Conservation (phyloP, 495 filamentous ascomycete species). For the Endocarpon pusillum region DNA sequence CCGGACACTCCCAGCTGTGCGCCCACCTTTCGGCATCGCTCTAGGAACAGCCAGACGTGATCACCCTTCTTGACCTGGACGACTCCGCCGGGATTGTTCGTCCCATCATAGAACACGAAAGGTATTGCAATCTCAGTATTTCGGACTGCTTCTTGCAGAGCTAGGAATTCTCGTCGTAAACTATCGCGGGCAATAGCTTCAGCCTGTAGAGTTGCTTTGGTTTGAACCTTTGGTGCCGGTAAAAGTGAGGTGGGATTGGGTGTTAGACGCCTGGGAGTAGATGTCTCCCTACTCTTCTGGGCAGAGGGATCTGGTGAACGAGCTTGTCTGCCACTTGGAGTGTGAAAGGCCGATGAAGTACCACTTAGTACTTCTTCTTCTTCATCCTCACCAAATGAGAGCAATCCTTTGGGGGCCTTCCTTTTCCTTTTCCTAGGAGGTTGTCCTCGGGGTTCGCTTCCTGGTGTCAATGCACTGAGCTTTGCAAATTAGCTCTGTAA, state of each 20-base stretch:
- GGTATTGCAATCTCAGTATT: slow-evolving; percentile 79
- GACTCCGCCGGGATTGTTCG: slow-evolving; percentile 68
- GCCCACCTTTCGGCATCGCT: slow-evolving; percentile 76
- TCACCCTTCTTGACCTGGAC: slow-evolving; percentile 88
- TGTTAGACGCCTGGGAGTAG: slow-evolving; percentile 33
- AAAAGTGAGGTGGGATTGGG: slow-evolving; percentile 45
- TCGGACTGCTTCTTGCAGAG: slow-evolving; percentile 74
- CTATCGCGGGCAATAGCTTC: slow-evolving; percentile 72
- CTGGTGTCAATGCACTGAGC: slow-evolving; percentile 24
- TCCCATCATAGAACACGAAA: slow-evolving; percentile 98
- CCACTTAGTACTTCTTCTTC: slow-evolving; percentile 29
- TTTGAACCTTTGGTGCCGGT: slow-evolving; percentile 61
- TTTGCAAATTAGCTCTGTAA: slow-evolving; percentile 21
- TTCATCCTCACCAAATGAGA: slow-evolving; percentile 51
- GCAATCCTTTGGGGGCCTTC: slow-evolving; percentile 44
- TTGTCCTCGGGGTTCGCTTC: slow-evolving; percentile 17
- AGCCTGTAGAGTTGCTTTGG: slow-evolving; percentile 65
- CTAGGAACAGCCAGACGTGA: slow-evolving; percentile 76
- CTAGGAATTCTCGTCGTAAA: slow-evolving; percentile 69
- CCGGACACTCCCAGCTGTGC: slow-evolving; percentile 61
- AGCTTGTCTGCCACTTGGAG: slow-evolving; percentile 4
- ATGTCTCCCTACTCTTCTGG: too few species aligned
- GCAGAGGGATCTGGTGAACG: slow-evolving; percentile 14
- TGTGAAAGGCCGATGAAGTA: slow-evolving; percentile 3
- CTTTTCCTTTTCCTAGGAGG: slow-evolving; percentile 50